A percentile compares a stretch with the other conserved stretches of the same genome.
These are phyloP conservation scores for Amborella trichopoda DNA, from an alignment of 164 flowering plant genomes.

Conservation along the genomic window DNA sequence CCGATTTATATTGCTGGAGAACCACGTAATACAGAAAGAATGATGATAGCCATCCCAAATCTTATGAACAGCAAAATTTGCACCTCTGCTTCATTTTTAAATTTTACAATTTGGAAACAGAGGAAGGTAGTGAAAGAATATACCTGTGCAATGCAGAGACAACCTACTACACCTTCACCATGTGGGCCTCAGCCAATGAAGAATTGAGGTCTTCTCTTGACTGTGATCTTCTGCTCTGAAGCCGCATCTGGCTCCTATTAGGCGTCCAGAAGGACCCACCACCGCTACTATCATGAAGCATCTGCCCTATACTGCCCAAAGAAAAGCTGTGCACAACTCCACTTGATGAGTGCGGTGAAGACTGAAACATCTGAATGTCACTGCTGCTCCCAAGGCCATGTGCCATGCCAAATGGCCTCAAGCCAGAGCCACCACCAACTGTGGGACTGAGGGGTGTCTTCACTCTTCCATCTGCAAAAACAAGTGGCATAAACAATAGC, in stretches of 20 bases:
- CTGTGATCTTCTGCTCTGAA: slow-evolving; percentile 95
- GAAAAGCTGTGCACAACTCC: slow-evolving; percentile 82
- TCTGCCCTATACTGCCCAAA: slow-evolving; percentile 80
- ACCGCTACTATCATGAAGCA: slow-evolving; percentile 64
- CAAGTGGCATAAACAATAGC: too few relatives aligned
- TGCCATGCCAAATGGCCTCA: slow-evolving; percentile 49
- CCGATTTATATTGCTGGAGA: too few relatives aligned
- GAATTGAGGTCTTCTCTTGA: slow-evolving; percentile 92
- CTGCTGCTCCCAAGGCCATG: slow-evolving; percentile 37
- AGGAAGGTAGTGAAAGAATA: too few relatives aligned
- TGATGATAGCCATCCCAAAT: too few relatives aligned
- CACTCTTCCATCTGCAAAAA: slow-evolving; percentile 71
- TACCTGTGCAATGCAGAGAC: too few relatives aligned
- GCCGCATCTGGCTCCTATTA: slow-evolving; percentile 77
- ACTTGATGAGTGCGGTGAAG: slow-evolving; percentile 49
- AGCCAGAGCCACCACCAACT: slow-evolving; percentile 32
- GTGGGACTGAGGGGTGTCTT: slow-evolving; percentile 96
- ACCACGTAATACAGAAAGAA: too few relatives aligned
- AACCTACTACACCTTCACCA: slow-evolving; percentile 45
- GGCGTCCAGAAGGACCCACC: slow-evolving; percentile 70
- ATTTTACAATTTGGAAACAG: too few relatives aligned
- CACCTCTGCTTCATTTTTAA: too few relatives aligned
- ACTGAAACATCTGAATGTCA: slow-evolving; percentile 61
- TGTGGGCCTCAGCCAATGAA: slow-evolving; percentile 62
- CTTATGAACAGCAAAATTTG: too few relatives aligned